Evolutionary conservation across 2,329 filamentous ascomycete genomes (phyloP).

Genomic region (Hypoxylon sp.): DNA sequence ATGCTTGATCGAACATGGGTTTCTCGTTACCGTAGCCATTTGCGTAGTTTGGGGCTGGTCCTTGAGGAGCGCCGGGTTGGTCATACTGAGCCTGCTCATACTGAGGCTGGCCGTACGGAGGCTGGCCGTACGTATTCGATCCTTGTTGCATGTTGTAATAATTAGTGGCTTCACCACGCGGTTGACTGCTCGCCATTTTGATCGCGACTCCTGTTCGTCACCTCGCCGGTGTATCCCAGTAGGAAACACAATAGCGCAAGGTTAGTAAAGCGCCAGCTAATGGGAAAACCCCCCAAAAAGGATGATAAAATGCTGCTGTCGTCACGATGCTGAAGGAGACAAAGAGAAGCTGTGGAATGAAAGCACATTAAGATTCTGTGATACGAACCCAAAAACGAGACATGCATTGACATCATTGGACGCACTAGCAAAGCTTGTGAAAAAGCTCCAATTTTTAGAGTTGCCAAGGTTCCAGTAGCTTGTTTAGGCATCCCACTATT

Average conservation of each 20-base stretch:
- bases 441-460: conserved; percentile 26
- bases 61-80: conserved; percentile 31
- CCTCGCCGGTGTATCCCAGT: conserved; percentile 1
- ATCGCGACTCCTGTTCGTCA: not conserved
- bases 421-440: conserved; percentile 34
- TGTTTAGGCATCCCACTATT: not conserved
- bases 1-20: conserved; percentile 79
- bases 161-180: conserved; percentile 41
- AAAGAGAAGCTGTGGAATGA: conserved; percentile 35
- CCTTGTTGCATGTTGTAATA: conserved; percentile 44
- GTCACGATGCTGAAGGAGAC: conserved; percentile 3
- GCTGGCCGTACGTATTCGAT: conserved; percentile 24
- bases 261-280: not conserved
- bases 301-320: conserved; percentile 10
- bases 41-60: conserved; percentile 23
- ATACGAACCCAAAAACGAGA: conserved; percentile 12
- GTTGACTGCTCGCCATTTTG: conserved; percentile 35
- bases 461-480: conserved; percentile 5
- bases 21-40: conserved; percentile 57
- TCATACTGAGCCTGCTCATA: conserved; percentile 28
- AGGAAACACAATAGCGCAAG: not conserved
- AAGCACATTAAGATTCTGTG: conserved; percentile 7
- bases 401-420: conserved; percentile 39
- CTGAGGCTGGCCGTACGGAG: conserved; percentile 37
- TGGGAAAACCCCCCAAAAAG: not conserved